A percentile compares a stretch with the other conserved stretches of the same genome.
These are phyloP conservation scores for Penicillium arizonense DNA, from an alignment of 495 filamentous ascomycete genomes.

Conservation along the genomic window DNA sequence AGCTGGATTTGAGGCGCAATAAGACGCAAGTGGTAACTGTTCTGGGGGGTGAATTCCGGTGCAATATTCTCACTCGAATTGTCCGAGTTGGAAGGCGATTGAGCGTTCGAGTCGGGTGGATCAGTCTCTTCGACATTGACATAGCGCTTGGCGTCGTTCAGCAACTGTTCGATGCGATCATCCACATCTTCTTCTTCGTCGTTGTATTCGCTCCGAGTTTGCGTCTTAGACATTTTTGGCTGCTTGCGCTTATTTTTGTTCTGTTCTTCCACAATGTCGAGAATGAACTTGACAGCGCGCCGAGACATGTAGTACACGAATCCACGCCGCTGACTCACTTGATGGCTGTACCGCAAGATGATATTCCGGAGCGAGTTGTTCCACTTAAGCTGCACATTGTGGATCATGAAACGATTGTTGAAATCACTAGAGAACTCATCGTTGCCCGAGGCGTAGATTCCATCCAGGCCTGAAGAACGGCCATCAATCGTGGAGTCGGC, in stretches of 20 bases:
- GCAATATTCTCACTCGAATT: constrained; percentile 73
- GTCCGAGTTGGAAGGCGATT: constrained; percentile 37
- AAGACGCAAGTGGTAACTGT: constrained; percentile 88
- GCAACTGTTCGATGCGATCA: constrained; percentile 81
- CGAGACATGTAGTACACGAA: constrained; percentile 98
- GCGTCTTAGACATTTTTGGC: constrained; percentile 28
- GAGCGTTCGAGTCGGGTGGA: constrained; percentile 27
- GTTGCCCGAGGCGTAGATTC: constrained; percentile 37
- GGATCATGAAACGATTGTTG: constrained; percentile 96
- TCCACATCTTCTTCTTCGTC: constrained; percentile 67
- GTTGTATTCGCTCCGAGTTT: constrained; percentile 34
- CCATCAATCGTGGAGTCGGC: constrained; percentile 41
- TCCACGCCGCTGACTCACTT: constrained; percentile 91
- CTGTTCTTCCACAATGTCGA: constrained; percentile 96
- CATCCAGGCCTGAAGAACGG: constrained; percentile 41
- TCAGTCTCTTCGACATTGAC: constrained; percentile 68
- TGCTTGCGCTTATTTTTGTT: constrained; percentile 58
- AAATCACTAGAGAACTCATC: constrained; percentile 85
- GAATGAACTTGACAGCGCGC: constrained; percentile 93
- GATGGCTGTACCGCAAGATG: constrained; percentile 94
- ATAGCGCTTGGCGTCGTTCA: constrained; percentile 81
- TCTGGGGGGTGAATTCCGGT: constrained; percentile 88
- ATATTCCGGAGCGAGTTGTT: constrained; percentile 95
- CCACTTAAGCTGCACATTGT: constrained; percentile 98
- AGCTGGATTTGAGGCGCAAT: constrained; percentile 97